These are phyloP conservation scores for Xylogone sp. DNA, from an alignment of 2,329 filamentous ascomycete species.

Conservation along the genomic window DNA sequence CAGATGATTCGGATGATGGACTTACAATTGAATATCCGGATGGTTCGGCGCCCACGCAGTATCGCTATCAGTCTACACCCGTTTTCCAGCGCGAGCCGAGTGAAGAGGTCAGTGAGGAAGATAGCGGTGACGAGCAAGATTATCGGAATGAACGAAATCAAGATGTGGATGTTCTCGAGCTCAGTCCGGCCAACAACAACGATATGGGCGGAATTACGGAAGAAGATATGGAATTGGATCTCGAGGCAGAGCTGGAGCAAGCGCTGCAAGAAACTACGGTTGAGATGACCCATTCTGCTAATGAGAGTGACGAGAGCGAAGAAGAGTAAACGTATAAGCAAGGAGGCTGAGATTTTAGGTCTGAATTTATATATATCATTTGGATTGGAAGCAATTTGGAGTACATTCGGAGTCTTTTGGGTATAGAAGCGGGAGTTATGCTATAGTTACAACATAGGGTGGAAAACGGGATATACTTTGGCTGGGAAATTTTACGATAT, in stretches of 20 bases:
- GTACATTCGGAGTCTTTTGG: no score
- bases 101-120: slow-evolving; percentile 40
- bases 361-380: no score
- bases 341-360: neutral
- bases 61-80: slow-evolving; percentile 20
- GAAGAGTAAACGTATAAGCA: slow-evolving; percentile 22
- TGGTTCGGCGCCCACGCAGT: slow-evolving; percentile 29
- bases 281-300: slow-evolving; percentile 3
- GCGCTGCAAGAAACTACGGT: slow-evolving; percentile 20
- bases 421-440: no score
- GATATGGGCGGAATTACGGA: slow-evolving; percentile 21
- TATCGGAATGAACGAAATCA: slow-evolving; percentile 27
- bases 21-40: slow-evolving; percentile 59
- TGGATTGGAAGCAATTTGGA: neutral
- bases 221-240: slow-evolving; percentile 27
- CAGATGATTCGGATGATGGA: slow-evolving; percentile 51
- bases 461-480: no score
- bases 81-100: slow-evolving; percentile 19
- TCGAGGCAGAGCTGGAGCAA: slow-evolving; percentile 29
- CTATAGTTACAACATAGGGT: no score
- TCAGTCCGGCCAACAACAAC: slow-evolving; percentile 45
- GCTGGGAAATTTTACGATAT: no score
- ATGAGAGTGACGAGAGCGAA: slow-evolving; percentile 29
- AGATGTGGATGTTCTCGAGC: slow-evolving; percentile 40
- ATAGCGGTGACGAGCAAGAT: slow-evolving; percentile 38